phyloP scores from a whole-genome alignment of 2,329 filamentous ascomycete genomes.

The Camillea tinctor region DNA sequence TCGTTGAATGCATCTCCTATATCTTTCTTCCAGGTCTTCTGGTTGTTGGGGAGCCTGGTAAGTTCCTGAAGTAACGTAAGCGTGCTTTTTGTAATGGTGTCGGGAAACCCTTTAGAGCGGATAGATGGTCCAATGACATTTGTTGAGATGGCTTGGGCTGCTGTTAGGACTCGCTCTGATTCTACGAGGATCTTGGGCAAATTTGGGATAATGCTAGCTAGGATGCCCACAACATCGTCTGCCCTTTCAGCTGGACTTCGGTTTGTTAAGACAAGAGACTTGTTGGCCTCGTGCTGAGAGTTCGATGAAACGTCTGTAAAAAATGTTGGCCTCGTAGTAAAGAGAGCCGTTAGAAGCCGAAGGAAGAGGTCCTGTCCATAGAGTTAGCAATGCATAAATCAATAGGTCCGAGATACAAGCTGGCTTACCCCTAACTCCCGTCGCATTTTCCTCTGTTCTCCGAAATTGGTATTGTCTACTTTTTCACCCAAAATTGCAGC shows the following conservation, averaged over 20 bases:
- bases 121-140: constrained; percentile 81
- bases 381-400: constrained; percentile 29
- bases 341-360: constrained; percentile 85
- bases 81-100: constrained; percentile 72
- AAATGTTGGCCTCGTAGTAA: constrained; percentile 80
- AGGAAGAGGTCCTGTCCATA: constrained; percentile 75
- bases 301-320: constrained; percentile 57
- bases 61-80: constrained; percentile 75
- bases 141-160: constrained; percentile 76
- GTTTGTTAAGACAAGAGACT: constrained; percentile 30
- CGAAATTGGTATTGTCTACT: constrained; percentile 96
- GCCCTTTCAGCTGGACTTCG: constrained; percentile 48
- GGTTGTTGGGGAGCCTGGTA: constrained; percentile 71
- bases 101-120: constrained; percentile 81
- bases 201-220: constrained; percentile 76
- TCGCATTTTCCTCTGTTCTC: constrained; percentile 89
- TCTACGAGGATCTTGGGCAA: constrained; percentile 83
- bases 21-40: constrained; percentile 92
- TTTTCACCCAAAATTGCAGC: constrained; percentile 89
- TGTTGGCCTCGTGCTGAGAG: constrained; percentile 39
- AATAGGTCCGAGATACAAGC: neutral
- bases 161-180: constrained; percentile 75
- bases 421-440: constrained; percentile 77
- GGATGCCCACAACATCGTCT: constrained; percentile 76
- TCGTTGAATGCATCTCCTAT: constrained; percentile 91